A percentile compares a stretch with the other conserved stretches of the same genome.
Conservation (phyloP, 306 rosid species). For the Cicer cuneatum region DNA sequence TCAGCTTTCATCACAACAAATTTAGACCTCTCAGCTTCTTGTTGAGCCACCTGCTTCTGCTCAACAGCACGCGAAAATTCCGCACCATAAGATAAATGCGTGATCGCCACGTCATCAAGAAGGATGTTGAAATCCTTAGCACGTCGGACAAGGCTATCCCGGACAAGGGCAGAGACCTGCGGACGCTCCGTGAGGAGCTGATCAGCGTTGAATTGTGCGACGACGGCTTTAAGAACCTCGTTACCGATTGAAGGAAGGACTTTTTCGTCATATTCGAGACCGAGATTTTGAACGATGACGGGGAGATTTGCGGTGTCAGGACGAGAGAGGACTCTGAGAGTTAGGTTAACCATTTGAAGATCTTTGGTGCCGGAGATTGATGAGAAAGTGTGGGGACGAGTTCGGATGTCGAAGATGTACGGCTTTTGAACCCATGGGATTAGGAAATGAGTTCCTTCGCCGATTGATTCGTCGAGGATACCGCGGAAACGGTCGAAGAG, state of each 20-base stretch:
- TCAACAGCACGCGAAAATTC: constrained; percentile 88
- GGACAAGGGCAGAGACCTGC: constrained; percentile 79
- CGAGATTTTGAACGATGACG: constrained; percentile 73
- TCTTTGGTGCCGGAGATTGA: constrained; percentile 92
- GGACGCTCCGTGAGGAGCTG: constrained; percentile 93
- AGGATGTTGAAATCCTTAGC: constrained; percentile 85
- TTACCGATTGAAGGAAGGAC: constrained; percentile 92
- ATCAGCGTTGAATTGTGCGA: constrained; percentile 89
- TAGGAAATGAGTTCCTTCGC: constrained; percentile 88
- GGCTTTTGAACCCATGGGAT: constrained; percentile 97
- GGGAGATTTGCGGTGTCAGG: constrained; percentile 81
- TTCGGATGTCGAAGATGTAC: constrained; percentile 84
- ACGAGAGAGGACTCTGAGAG: constrained; percentile 81
- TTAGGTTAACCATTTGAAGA: constrained; percentile 87
- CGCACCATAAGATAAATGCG: constrained; percentile 74
- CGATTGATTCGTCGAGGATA: constrained; percentile 60
- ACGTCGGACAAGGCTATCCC: constrained; percentile 72
- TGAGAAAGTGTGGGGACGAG: constrained; percentile 85
- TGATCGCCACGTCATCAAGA: constrained; percentile 87
- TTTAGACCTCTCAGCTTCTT: constrained; percentile 93
- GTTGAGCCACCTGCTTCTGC: constrained; percentile 97
- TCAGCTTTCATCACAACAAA: constrained; percentile 94
- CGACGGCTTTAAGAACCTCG: constrained; percentile 90
- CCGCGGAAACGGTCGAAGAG: constrained; percentile 93
- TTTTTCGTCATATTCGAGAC: constrained; percentile 94